Evolutionary conservation across 1,139 yeast genomes (phyloP).

Genomic region (Hanseniaspora sp.): DNA sequence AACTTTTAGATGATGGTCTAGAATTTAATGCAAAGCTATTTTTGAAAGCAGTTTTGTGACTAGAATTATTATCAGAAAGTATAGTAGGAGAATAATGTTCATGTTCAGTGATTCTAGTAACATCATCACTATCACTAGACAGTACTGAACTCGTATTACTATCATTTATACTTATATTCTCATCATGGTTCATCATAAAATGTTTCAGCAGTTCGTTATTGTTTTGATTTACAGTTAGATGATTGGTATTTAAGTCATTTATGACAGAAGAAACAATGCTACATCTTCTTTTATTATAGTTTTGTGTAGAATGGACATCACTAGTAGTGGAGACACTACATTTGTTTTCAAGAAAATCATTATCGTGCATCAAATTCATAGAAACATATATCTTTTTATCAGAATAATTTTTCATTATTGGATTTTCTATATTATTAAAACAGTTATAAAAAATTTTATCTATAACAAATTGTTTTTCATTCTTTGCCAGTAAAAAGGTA

Average conservation of each 20-base stretch:
- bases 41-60: neutral
- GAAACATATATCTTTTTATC: neutral
- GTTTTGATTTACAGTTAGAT: too few relatives aligned
- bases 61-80: neutral
- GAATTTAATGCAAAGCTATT: neutral
- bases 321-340: neutral
- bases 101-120: neutral
- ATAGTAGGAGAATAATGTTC: neutral
- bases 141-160: neutral
- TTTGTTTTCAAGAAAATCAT: neutral
- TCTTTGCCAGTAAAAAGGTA: neutral
- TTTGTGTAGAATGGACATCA: neutral
- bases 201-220: neutral
- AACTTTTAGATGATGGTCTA: neutral
- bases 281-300: constrained; percentile 1
- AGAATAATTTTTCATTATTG: neutral
- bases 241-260: neutral
- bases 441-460: constrained; percentile 9
- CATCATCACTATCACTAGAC: neutral
- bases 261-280: constrained; percentile 11
- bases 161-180: neutral
- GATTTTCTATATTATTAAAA: constrained; percentile 9
- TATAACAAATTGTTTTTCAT: neutral
- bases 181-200: neutral
- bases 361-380: neutral